Evolutionary conservation across 1,139 yeast genomes (phyloP), one percentile per base, ranked within the genome.

Genomic region (Lodderomyces oxycetoniae): DNA sequence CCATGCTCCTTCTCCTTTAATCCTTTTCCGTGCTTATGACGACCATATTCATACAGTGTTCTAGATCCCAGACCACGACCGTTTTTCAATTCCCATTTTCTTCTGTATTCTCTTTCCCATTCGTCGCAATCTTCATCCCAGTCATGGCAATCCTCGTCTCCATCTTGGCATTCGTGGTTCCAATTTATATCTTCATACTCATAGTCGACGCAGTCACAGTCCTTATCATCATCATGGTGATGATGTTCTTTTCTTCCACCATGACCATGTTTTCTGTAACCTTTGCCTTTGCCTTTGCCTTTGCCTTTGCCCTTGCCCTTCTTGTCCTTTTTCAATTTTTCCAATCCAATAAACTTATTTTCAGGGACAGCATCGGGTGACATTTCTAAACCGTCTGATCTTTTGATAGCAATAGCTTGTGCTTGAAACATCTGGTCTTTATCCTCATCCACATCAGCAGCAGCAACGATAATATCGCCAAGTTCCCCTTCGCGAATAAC

Each of bases 391-490:
- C 29, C 21, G n/a, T 24, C 22, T n/a, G 33, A 11, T 17, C 17
- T 4, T 17, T 13, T 13, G 4, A 4, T 13, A 4, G 10, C 8
- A 4, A 6, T 16, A 26, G 29, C 24, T 28, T 17, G 32, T 10
- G 24, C 32, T 15, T 30, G 21, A 12, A 24, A 6, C 9, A 10
- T 10, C 7, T 10, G 8, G 7, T 26, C 29, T 12, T 26, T 15
- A 12, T 13, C 5, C 9, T 27, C 14, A 4, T 13, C 9, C 17
- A 4, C 8, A 10, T 14, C 32, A 17, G 31, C 33, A 33, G 20
- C 37, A 19, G 30, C 22, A 25, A 28, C 27, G 15, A 24, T 31
- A 25, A 11, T 17, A 20, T 16, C 19, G 11, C 26, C 37, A n/a
- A 10, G 26, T 4, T 17, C 19, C 5, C 25, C 23, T 19, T 24